Base-by-base conservation (phyloP, 2,329 filamentous ascomycete genomes). In the Ceratocystis harringtonii region DNA sequence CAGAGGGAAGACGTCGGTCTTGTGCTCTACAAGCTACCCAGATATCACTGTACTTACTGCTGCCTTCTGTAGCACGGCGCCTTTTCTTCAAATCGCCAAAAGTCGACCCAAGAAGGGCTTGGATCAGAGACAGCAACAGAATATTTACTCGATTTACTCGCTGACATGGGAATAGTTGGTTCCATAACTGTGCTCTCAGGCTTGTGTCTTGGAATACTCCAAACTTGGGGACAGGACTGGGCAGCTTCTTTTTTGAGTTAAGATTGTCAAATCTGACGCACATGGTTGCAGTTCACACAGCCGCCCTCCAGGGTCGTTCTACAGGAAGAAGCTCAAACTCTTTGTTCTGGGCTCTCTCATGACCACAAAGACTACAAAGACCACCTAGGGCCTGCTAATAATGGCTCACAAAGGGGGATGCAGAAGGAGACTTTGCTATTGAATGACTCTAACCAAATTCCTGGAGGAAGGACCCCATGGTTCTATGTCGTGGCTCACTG, bases 111-210 rank as follows among this genome's bases (percentile, higher is more conserved):
- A 77, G 78, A 10, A 80, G 79, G 19, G 75, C 84, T 52, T 77
- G 80, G 50, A 80, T 81, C 36, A 77, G 78, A 1, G 73, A 75
- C 1, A 70, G 74, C 0, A 71, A 71, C 36, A 77, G 76, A 68
- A 75, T 71, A 43, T 75, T 74, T 61, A 73, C 78, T 1, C 70
- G 70, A 0, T 76, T 81, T 3, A 75, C 71, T 19, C 84, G 81
- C 72, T 79, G 77, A 32, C 83, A 81, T 67, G 70, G 67, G 15
- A 69, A 69, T n/a, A 68, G 69, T 58, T 68, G 70, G 44, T 78
- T 78, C 0, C 83, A 81, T 70, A 74, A 76, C 10, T 81, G 84
- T 67, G 72, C 81, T 36, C 71, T 84, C 32, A 83, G 80, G 80
- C 74, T 84, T 15, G 36, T 41, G 36, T 3, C 36, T 12, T 41